Conservation (phyloP, 1,139 yeast species). For the Trichomonascaceae sp. region DNA sequence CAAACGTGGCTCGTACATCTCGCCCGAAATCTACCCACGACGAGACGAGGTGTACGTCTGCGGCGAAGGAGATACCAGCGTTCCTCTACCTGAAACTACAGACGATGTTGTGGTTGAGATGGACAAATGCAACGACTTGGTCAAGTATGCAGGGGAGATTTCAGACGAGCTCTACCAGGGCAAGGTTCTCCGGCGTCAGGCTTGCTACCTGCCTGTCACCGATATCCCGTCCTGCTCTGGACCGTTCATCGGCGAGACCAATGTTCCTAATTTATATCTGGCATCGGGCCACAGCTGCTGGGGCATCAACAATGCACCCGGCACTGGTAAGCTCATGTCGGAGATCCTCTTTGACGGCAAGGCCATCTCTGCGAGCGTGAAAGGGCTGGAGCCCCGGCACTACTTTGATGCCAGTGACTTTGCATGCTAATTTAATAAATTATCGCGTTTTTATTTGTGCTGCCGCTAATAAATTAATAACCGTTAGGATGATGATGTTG, state of each 20-base stretch:
- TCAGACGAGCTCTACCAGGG: constrained; percentile 65
- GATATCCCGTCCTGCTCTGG: constrained; percentile 89
- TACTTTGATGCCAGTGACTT: constrained; percentile 42
- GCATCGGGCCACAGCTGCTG: constrained; percentile 96
- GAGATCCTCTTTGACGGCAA: constrained; percentile 82
- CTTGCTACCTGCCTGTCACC: constrained; percentile 89
- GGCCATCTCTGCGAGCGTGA: constrained; percentile 61
- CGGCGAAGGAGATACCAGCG: constrained; percentile 91
- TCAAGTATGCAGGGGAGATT: constrained; percentile 66
- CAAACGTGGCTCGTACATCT: constrained; percentile 43
- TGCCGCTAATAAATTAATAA: too few relatives aligned
- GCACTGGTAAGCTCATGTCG: constrained; percentile 84
- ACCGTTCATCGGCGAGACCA: constrained; percentile 87
- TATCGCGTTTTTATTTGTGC: neutral
- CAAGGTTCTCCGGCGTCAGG: constrained; percentile 71
- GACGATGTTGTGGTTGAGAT: constrained; percentile 85
- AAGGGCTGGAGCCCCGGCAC: constrained; percentile 70
- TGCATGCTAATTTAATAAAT: neutral
- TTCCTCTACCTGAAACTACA: constrained; percentile 84
- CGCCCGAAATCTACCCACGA: constrained; percentile 92
- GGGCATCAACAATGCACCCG: constrained; percentile 98
- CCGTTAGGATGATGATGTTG: too few relatives aligned
- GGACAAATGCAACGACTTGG: constrained; percentile 79
- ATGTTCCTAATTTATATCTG: constrained; percentile 59
- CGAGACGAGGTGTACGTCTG: constrained; percentile 93